Conservation (phyloP, 1,284 basidiomycete genomes). For the Peniophora sp. region DNA sequence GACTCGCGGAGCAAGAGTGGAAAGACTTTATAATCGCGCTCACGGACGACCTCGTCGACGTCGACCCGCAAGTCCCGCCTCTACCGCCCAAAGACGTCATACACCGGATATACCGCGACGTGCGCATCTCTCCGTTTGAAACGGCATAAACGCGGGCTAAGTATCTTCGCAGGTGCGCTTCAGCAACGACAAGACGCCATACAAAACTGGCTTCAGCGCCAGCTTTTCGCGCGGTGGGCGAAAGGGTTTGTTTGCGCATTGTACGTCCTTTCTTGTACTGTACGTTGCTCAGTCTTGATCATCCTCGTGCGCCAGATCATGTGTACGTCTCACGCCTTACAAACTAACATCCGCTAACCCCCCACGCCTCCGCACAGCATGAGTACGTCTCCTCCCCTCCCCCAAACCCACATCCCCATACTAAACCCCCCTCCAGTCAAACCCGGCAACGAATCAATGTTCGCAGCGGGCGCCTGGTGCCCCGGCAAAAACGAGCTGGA, state of each 20-base stretch:
- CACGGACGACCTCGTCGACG: constrained; percentile 56
- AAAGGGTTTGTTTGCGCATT: constrained; percentile 72
- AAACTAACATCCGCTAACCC: neutral
- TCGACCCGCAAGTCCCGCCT: constrained; percentile 75
- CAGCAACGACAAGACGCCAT: constrained; percentile 90
- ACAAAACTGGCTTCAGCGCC: constrained; percentile 75
- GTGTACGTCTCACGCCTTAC: constrained; percentile 17
- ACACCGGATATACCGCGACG: constrained; percentile 80
- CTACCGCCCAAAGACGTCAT: constrained; percentile 83
- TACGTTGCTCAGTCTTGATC: neutral
- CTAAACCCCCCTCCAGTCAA: constrained; percentile 43
- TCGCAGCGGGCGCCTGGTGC: constrained; percentile 82
- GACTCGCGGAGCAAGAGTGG: constrained; percentile 82
- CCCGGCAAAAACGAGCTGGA: constrained; percentile 75
- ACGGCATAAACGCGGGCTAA: no score
- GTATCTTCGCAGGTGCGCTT: constrained; percentile 86
- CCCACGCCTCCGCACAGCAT: constrained; percentile 16
- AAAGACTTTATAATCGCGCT: constrained; percentile 74
- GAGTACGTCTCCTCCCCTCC: constrained; percentile 16
- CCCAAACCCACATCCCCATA: neutral
- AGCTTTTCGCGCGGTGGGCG: constrained; percentile 74
- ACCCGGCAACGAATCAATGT: constrained; percentile 58
- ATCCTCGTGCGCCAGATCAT: constrained; percentile 27
- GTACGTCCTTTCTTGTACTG: constrained; percentile 37
- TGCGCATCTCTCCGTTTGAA: constrained; percentile 25